These are phyloP conservation scores for Alternaria gansuensis DNA, from an alignment of 2,329 filamentous ascomycete genomes.

Conservation along the genomic window DNA sequence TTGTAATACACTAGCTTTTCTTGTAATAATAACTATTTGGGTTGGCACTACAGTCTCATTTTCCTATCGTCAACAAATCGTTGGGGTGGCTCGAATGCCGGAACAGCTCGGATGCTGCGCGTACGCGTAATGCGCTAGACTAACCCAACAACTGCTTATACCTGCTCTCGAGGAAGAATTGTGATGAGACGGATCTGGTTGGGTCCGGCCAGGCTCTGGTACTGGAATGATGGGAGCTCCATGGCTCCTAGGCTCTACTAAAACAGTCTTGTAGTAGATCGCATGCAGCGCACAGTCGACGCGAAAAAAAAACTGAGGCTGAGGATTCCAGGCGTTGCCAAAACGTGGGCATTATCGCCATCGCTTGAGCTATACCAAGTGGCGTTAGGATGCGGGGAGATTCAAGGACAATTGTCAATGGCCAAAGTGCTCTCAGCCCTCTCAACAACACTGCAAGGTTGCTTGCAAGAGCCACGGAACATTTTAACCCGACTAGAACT, in stretches of 20 bases:
- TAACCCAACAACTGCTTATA: too few relatives aligned
- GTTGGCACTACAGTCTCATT: too few relatives aligned
- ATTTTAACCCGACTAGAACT: background rate
- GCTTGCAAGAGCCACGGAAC: background rate
- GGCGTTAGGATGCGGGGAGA: slow-evolving; percentile 2
- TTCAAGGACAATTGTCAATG: slow-evolving; percentile 3
- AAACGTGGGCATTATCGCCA: background rate
- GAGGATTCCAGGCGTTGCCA: background rate
- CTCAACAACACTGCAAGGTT: background rate
- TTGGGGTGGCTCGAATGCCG: too few relatives aligned
- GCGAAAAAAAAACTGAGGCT: background rate
- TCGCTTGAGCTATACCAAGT: background rate
- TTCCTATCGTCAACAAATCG: too few relatives aligned
- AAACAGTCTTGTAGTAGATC: background rate
- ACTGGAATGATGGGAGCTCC: background rate
- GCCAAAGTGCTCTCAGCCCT: slow-evolving; percentile 7
- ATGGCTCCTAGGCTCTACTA: background rate
- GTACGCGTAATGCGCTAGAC: too few relatives aligned
- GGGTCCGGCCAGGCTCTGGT: background rate
- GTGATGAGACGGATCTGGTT: background rate
- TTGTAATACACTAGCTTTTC: too few relatives aligned
- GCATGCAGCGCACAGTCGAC: background rate
- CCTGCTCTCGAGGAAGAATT: background rate
- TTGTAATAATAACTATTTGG: too few relatives aligned
- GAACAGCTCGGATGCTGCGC: too few relatives aligned